Evolutionary conservation across 2,329 filamentous ascomycete species (phyloP), one percentile per base, ranked within the genome.

Genomic region (Penicillium sp.): DNA sequence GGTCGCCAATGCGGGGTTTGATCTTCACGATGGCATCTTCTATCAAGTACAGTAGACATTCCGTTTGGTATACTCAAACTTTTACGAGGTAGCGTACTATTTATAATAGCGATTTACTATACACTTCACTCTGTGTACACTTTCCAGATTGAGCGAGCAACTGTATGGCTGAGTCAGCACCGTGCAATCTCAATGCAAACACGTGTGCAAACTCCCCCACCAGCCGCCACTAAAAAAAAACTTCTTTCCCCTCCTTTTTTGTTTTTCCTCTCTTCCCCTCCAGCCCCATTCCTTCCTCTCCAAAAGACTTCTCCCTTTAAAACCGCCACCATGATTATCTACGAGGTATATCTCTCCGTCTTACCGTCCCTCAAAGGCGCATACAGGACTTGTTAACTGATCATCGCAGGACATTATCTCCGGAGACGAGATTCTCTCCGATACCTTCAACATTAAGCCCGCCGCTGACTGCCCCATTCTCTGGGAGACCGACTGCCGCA

Each of bases 401-500:
- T 53, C 16, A 47, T 42, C 44, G 56, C 69, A 99, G 94, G 94
- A 99, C 74, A 79, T 94, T 68, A 74, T 96, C 77, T 89, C 85
- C 76, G 89, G 80, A 63, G 93, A 96, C 80, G 94, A 99, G 87
- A 84, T 99, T 76, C 86, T 97, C 85, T 95, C 94, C 70, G 93
- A 97, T 80, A 94, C 89, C 65, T 96, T 87, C 81, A 81, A 91
- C 66, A 76, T 95, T 72, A 45, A 42, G 12, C 51, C 50, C 31
- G 31, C 44, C 47, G 90, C 89, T 80, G 81, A 88, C 18, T 89
- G 92, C 74, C 85, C 84, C 64, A 80, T 89, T 65, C 85, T 88
- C 68, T 97, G 89, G 80, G 93, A 97, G 81, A 87, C 87, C 72
- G 88, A 99, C 79, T 96, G 92, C 79, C 81, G 82, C 73, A 95